phyloP scores from a whole-genome alignment of 1,284 basidiomycete genomes.

The Pseudozyma thailandica region DNA sequence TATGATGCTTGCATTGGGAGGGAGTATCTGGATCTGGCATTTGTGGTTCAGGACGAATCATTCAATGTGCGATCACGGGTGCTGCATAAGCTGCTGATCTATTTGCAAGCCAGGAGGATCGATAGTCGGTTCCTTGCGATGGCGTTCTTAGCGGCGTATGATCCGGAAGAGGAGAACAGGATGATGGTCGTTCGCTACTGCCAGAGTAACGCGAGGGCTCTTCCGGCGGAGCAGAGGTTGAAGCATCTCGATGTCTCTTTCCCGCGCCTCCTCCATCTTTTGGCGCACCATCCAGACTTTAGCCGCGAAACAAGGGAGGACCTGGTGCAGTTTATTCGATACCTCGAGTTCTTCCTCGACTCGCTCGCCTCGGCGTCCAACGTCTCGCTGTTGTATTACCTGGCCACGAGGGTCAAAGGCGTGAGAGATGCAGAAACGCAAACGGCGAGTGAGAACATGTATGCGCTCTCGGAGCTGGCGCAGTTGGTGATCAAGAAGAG shows the following conservation, averaged over 20 bases:
- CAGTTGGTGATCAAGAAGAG: slow-evolving; percentile 83
- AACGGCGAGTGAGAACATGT: slow-evolving; percentile 75
- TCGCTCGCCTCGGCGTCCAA: slow-evolving; percentile 80
- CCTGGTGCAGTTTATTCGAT: slow-evolving; percentile 71
- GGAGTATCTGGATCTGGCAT: slow-evolving; percentile 78
- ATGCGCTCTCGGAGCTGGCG: slow-evolving; percentile 86
- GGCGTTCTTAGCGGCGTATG: slow-evolving; percentile 87
- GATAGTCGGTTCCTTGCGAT: slow-evolving; percentile 81
- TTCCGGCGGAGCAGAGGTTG: slow-evolving; percentile 37
- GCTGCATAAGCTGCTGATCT: slow-evolving; percentile 78
- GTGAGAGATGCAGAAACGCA: slow-evolving; percentile 75
- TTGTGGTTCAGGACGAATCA: slow-evolving; percentile 84
- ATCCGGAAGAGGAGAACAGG: slow-evolving; percentile 77
- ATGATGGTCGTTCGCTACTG: slow-evolving; percentile 51
- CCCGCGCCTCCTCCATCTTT: slow-evolving; percentile 83
- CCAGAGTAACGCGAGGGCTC: neutral
- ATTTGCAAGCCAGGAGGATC: slow-evolving; percentile 76
- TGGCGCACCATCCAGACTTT: slow-evolving; percentile 96
- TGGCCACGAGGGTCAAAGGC: slow-evolving; percentile 85
- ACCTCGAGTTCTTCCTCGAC: slow-evolving; percentile 88
- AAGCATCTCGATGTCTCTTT: slow-evolving; percentile 79
- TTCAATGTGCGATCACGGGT: slow-evolving; percentile 85
- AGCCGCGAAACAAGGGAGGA: slow-evolving; percentile 78
- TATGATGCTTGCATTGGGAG: slow-evolving; percentile 75
- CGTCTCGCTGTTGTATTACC: slow-evolving; percentile 81